Percentiles rank a stretch among this genome's conserved stretches.
Conservation (phyloP, 257 asterid genomes). For the Galeopsis tetrahit region DNA sequence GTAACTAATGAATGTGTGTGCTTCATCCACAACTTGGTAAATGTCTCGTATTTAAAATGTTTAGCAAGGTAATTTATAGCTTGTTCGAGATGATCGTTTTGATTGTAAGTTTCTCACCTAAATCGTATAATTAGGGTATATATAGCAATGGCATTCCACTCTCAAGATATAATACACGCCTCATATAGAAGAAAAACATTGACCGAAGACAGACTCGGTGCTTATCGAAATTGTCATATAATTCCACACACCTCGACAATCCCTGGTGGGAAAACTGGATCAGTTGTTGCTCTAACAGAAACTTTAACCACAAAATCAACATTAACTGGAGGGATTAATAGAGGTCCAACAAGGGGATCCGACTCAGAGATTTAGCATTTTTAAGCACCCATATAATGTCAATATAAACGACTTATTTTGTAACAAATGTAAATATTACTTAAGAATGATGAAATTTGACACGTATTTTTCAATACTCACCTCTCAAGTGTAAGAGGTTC, state of each 20-base stretch:
- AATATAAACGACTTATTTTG: too few relatives aligned
- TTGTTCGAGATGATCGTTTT: too few relatives aligned
- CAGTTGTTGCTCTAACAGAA: conserved; percentile 82
- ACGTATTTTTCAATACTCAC: too few relatives aligned
- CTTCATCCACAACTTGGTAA: too few relatives aligned
- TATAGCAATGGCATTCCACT: neutral
- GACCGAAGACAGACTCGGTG: neutral
- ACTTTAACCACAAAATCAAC: conserved; percentile 84
- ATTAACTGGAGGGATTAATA: conserved; percentile 79
- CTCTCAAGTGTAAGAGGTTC: too few relatives aligned
- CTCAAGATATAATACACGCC: neutral
- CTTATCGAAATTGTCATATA: conserved; percentile 58
- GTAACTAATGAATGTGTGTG: too few relatives aligned
- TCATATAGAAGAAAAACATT: neutral
- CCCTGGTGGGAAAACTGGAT: conserved; percentile 95
- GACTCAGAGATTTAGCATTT: neutral
- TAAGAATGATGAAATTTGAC: neutral
- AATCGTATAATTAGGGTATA: too few relatives aligned
- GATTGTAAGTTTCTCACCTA: too few relatives aligned
- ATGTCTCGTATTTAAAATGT: neutral
- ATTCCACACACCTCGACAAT: conserved; percentile 77
- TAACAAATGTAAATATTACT: neutral
- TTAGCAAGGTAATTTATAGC: too few relatives aligned
- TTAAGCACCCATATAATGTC: conserved; percentile 67
- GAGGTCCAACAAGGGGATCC: conserved; percentile 86